Evolutionary conservation across 2,329 filamentous ascomycete genomes (phyloP), one percentile per base, ranked within the genome.

Genomic region (Verticillium isaacii): DNA sequence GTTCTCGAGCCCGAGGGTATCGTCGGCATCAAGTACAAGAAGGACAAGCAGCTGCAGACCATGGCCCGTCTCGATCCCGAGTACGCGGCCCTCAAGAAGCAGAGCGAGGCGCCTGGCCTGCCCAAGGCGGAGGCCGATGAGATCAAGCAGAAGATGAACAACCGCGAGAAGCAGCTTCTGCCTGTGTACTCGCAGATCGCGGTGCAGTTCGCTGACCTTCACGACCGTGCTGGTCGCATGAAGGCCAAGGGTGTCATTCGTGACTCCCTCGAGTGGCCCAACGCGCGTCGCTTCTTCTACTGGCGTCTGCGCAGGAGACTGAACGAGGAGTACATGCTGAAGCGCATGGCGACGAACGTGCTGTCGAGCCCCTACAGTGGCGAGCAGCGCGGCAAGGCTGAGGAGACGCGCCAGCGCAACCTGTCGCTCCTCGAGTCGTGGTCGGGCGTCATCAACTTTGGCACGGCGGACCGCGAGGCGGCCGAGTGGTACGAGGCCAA

Each of bases 1-100:
- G 93, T 99, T 57, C 86, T 99, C 66, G 95, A 99, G 78, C 95
- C 95, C 8, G 95, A 99, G 76, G 95, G 95, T 82, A 98, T 98
- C 73, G 89, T 99, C 62, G 93, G 93, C 76, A 98, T 99, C 87
- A 99, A 98, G 81, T 99, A 93, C 85, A 91, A 92, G 75, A 94
- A 92, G 77, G 94, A 99, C 72, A 96, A 94, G 82, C 95, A 98
- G 80, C 88, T 99, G 25, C 90, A 96, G 75, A 97, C 94, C 62
- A 99, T 99, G 95, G 89, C 93, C 52, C 93, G 95, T 68, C 85
- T 97, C 67, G 95, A 99, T 73, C 82, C 90, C 1, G 85, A 84
- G 55, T 99, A 99, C 70, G 90, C 87, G 66, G 84, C 87, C 56
- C 89, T 99, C 63, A 93, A 92, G 82, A 91, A 92, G 78, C 85